Conservation (phyloP, 495 filamentous ascomycete genomes). For the Aspergillus ostianus region DNA sequence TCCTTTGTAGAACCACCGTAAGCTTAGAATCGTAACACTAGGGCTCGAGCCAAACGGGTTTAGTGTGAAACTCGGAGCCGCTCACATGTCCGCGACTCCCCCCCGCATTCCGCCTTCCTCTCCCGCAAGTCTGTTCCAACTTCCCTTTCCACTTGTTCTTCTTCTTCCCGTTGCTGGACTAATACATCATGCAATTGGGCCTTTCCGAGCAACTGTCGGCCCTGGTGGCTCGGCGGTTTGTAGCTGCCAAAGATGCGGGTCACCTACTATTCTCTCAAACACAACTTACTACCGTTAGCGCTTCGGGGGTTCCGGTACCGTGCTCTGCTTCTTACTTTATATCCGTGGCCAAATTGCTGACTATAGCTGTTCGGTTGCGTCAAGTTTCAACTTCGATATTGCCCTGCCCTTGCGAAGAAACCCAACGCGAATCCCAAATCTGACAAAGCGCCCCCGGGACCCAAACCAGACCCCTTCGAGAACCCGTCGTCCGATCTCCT, state of each 20-base stretch:
- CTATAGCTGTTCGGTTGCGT: background rate
- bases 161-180: background rate
- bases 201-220: slow-evolving; percentile 47
- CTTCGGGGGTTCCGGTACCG: slow-evolving; percentile 52
- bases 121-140: slow-evolving; percentile 7
- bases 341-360: slow-evolving; percentile 8
- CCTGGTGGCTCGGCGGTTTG: slow-evolving; percentile 55
- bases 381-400: slow-evolving; percentile 78
- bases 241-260: slow-evolving; percentile 49
- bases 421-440: slow-evolving; percentile 50
- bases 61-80: background rate
- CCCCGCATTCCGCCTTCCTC: slow-evolving; percentile 1
- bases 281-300: slow-evolving; percentile 52
- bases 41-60: background rate
- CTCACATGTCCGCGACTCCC: slow-evolving; percentile 16
- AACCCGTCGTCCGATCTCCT: slow-evolving; percentile 62
- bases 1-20: too few species aligned
- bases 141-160: slow-evolving; percentile 3
- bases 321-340: background rate
- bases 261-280: slow-evolving; percentile 60
- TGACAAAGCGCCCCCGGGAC: slow-evolving; percentile 27
- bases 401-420: slow-evolving; percentile 72
- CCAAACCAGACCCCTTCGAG: slow-evolving; percentile 71
- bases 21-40: background rate
- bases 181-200: slow-evolving; percentile 34